Base-by-base conservation (phyloP, 345 rosid genomes). In the Populus davidiana region DNA sequence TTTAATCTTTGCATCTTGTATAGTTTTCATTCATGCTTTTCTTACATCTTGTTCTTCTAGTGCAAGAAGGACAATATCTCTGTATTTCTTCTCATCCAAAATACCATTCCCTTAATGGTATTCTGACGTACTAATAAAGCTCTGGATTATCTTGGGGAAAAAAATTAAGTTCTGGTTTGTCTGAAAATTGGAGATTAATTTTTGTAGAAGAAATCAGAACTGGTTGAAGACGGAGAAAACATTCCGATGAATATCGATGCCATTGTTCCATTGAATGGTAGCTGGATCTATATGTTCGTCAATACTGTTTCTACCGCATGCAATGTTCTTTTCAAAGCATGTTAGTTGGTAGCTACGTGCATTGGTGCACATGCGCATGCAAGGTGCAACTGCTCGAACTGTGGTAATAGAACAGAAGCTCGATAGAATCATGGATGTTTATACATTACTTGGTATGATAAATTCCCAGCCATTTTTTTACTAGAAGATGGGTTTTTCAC, bases 241-340 rank as follows among this genome's bases (percentile, higher is more conserved):
- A 23, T 59, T 10, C 27, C 25, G 63, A 59, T 59, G 9, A 59
- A 59, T 59, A 59, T 7, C 9, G 12, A 52, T 6, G 59, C 6
- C n/a, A 4, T 6, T 41, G 18, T 31, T 20, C 63, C 33, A 47
- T 66, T 65, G 77, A 75, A 65, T 75, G 77, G 77, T 65, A 75
- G 77, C 4, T 75, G 69, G 20, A 33, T 52, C 5, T 33, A n/a
- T 25, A 36, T 35, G 64, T 2, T 50, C 23, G 36, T 3, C 63
- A 11, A 52, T 9, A 20, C 5, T 5, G 74, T 50, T 21, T 23
- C 63, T 10, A 9, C 63, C 5, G 9, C 63, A 59, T 23, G 63
- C 63, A 59, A 10, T 3, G n/a, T 59, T 29, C 20, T 20, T 35
- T 44, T 63, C 54, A 50, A 21, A 21, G 44, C 29, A 66, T 49